These are phyloP conservation scores for Bertia moriformis DNA, from an alignment of 2,329 filamentous ascomycete genomes.

Conservation along the genomic window DNA sequence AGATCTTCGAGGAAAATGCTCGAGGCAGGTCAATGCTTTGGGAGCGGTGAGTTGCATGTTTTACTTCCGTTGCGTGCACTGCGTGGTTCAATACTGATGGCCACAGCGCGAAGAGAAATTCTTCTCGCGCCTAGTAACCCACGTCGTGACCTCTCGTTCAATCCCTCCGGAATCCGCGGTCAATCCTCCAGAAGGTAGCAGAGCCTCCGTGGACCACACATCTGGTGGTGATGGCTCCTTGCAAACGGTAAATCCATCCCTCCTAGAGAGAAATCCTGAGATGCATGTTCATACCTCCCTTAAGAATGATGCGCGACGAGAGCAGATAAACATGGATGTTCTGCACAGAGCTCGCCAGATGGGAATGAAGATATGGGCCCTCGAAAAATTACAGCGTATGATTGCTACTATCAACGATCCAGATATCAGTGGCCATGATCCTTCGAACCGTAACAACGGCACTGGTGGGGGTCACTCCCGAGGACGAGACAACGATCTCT, in stretches of 20 bases:
- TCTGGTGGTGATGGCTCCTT: constrained; percentile 8
- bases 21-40: constrained; percentile 62
- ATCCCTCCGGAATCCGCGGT: constrained; percentile 46
- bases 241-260: constrained; percentile 71
- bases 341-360: constrained; percentile 75
- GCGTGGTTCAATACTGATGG: too few relatives aligned
- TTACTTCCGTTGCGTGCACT: too few relatives aligned
- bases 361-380: constrained; percentile 92
- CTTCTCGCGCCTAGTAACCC: constrained; percentile 87
- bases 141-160: constrained; percentile 78
- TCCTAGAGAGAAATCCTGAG: constrained; percentile 51
- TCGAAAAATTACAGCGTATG: constrained; percentile 87
- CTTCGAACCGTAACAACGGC: not conserved
- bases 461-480: constrained; percentile 5
- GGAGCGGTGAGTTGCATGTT: constrained; percentile 61
- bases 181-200: constrained; percentile 8
- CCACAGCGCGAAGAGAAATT: constrained; percentile 72
- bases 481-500: constrained; percentile 24
- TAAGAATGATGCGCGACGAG: constrained; percentile 26
- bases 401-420: not conserved
- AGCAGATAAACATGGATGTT: constrained; percentile 53
- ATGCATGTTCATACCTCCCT: constrained; percentile 16
- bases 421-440: not conserved
- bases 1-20: constrained; percentile 61
- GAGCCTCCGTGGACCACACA: constrained; percentile 7